Evolutionary conservation across 345 rosid genomes (phyloP).

Genomic region (Sisymbrium altissimum): DNA sequence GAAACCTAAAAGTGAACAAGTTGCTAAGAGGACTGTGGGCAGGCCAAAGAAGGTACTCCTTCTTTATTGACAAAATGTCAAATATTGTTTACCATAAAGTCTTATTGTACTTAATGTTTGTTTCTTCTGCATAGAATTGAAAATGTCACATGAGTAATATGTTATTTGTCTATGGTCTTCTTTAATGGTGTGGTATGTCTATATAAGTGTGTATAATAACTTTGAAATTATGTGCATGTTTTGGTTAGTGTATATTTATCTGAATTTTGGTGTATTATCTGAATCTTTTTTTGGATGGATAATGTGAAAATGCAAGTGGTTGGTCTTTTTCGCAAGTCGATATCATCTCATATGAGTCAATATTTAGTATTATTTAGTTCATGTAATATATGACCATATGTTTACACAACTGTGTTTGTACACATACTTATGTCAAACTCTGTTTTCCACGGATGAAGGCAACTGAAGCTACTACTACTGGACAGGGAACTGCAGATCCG

Average conservation of each 20-base stretch:
- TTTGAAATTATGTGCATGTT: neutral
- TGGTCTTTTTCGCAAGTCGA: neutral
- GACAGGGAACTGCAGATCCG: neutral
- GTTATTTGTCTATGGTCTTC: neutral
- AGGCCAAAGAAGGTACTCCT: conserved; percentile 61
- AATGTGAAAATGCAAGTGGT: conserved; percentile 6
- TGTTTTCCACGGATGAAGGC: conserved; percentile 11
- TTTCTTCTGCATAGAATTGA: neutral
- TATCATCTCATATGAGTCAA: neutral
- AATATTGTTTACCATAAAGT: neutral
- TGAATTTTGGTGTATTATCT: neutral
- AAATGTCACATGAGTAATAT: neutral
- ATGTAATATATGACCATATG: neutral
- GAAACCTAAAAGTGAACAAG: conserved; percentile 36
- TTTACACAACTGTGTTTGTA: no score
- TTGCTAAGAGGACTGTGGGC: conserved; percentile 41
- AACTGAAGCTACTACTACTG: neutral
- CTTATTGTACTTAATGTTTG: neutral
- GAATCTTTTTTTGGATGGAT: neutral
- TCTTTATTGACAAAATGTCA: neutral
- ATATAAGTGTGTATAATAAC: neutral
- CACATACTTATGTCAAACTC: conserved; percentile 2
- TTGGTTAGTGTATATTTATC: no score
- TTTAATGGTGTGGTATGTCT: neutral
- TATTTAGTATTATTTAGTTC: neutral